Percentiles rank a stretch among this genome's conserved stretches.
Evolutionary conservation across 768 basidiomycete genomes (phyloP).

Genomic region (Phylloporus sp.): DNA sequence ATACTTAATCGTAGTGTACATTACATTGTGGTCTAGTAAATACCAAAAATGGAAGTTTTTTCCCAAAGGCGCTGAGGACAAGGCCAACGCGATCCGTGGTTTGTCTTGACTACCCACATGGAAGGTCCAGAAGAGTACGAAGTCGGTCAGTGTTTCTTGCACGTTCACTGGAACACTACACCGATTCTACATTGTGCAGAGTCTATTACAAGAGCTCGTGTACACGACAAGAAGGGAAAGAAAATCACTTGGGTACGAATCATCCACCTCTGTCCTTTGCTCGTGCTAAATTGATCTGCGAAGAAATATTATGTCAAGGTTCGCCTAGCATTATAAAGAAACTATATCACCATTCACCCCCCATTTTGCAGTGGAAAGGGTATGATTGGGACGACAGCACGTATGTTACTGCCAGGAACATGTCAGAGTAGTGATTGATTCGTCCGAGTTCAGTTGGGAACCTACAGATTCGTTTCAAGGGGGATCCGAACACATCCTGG

Average conservation of each 20-base stretch:
- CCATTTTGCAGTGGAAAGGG: constrained; percentile 53
- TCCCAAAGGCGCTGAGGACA: constrained; percentile 13
- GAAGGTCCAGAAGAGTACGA: constrained; percentile 53
- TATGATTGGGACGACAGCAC: constrained; percentile 54
- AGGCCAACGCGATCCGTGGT: background rate
- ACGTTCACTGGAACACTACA: background rate
- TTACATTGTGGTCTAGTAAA: constrained; percentile 1
- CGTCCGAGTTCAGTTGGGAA: constrained; percentile 56
- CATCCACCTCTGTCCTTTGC: background rate
- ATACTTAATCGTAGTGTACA: constrained; percentile 10
- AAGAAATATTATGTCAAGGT: constrained; percentile 62
- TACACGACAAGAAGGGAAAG: constrained; percentile 43
- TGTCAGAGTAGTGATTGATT: constrained; percentile 1
- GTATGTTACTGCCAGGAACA: constrained; percentile 35
- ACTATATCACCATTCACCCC: constrained; percentile 2
- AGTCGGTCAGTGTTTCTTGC: constrained; percentile 50
- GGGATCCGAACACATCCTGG: constrained; percentile 50
- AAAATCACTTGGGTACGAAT: constrained; percentile 49
- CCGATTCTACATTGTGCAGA: constrained; percentile 36
- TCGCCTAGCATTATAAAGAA: constrained; percentile 17
- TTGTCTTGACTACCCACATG: constrained; percentile 23
- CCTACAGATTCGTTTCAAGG: constrained; percentile 55
- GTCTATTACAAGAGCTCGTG: constrained; percentile 48
- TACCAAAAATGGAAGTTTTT: constrained; percentile 15
- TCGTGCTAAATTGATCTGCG: constrained; percentile 14